Evolutionary conservation across 2,329 filamentous ascomycete genomes (phyloP).

Genomic region (Penicillium decumbens): DNA sequence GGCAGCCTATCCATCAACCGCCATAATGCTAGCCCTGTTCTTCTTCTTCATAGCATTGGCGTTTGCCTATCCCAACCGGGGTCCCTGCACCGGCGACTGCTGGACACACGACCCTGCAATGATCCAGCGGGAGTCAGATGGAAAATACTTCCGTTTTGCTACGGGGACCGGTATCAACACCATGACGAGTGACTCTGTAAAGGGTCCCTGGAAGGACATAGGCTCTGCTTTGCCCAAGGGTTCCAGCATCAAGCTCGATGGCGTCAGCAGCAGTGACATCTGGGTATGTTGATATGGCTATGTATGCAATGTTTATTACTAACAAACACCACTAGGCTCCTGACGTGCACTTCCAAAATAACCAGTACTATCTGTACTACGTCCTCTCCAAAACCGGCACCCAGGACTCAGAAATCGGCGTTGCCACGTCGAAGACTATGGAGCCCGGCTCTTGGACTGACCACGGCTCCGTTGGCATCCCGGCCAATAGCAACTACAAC

Average conservation of each 20-base stretch:
- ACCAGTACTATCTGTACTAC: slow-evolving; percentile 63
- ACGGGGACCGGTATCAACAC: slow-evolving; percentile 50
- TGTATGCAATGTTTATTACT: background rate
- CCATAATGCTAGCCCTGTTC: slow-evolving; percentile 23
- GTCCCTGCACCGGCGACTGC: slow-evolving; percentile 32
- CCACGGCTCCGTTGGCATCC: slow-evolving; percentile 33
- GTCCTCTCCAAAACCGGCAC: slow-evolving; percentile 58
- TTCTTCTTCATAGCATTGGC: slow-evolving; percentile 23
- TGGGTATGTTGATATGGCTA: slow-evolving; percentile 39
- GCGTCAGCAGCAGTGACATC: slow-evolving; percentile 40
- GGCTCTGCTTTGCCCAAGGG: slow-evolving; percentile 45
- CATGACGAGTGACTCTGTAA: slow-evolving; percentile 44
- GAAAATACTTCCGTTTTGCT: slow-evolving; percentile 52
- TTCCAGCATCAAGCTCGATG: slow-evolving; percentile 43
- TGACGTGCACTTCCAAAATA: slow-evolving; percentile 55
- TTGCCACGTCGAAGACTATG: slow-evolving; percentile 48
- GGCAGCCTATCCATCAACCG: background rate
- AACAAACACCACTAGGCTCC: slow-evolving; percentile 51
- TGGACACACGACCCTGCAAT: slow-evolving; percentile 48
- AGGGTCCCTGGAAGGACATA: slow-evolving; percentile 49
- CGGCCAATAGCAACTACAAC: slow-evolving; percentile 48
- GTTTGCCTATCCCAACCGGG: slow-evolving; percentile 29
- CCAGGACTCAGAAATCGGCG: slow-evolving; percentile 59
- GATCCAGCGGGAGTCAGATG: slow-evolving; percentile 47
- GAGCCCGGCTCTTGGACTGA: slow-evolving; percentile 36